A percentile compares a stretch with the other conserved stretches of the same genome.
Evolutionary conservation across 2,329 filamentous ascomycete species (phyloP).

Genomic region (Sporothrix protearum): DNA sequence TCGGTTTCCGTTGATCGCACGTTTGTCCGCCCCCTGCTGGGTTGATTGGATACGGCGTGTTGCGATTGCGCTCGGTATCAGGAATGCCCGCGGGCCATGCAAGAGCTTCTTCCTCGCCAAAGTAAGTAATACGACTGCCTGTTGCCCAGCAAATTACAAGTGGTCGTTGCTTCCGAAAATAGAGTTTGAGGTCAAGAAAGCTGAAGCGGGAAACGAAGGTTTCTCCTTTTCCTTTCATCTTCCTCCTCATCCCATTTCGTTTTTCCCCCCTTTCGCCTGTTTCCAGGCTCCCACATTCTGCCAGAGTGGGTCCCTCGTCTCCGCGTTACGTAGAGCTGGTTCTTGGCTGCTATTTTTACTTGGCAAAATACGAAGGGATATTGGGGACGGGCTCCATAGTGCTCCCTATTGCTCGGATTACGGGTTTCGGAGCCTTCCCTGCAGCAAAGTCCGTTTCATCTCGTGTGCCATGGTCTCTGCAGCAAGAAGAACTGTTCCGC

Average conservation of each 20-base stretch:
- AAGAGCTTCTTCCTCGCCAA: neutral
- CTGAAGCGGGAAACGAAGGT: neutral
- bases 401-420: neutral
- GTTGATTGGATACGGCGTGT: neutral
- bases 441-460: neutral
- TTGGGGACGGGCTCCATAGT: slow-evolving; percentile 4
- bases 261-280: neutral
- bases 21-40: neutral
- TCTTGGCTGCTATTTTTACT: slow-evolving; percentile 9
- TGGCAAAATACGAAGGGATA: neutral
- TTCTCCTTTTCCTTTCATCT: neutral
- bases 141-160: slow-evolving; percentile 9
- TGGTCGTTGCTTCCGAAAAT: slow-evolving; percentile 2
- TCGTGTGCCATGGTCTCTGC: neutral
- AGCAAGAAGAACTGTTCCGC: neutral
- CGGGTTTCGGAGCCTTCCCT: neutral
- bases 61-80: neutral
- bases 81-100: neutral
- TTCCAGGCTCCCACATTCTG: slow-evolving; percentile 14
- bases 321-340: slow-evolving; percentile 1
- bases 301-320: neutral
- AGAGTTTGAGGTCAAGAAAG: neutral
- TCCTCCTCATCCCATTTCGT: neutral
- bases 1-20: neutral
- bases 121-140: slow-evolving; percentile 3